phyloP scores from a whole-genome alignment of 2,329 filamentous ascomycete species.

The Trichocomaceae sp. region DNA sequence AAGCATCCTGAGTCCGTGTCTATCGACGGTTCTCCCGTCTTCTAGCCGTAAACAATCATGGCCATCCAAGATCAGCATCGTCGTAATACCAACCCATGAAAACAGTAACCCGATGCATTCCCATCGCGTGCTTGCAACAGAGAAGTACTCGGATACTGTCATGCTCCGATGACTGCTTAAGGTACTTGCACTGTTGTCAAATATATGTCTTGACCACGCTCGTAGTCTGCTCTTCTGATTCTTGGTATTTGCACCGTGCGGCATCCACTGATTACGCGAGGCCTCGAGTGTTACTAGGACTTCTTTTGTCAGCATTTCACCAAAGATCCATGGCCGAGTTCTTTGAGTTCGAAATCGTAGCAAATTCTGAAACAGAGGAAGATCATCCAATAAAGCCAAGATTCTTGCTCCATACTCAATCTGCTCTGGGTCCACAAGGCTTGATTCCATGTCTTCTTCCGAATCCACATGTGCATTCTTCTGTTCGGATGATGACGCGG shows the following conservation, averaged over 20 bases:
- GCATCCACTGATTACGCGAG: neutral
- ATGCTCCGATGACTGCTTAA: neutral
- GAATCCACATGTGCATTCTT: neutral
- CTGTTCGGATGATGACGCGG: neutral
- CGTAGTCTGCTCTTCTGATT: slow-evolving; percentile 2
- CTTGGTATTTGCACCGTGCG: neutral
- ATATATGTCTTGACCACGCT: slow-evolving; percentile 13
- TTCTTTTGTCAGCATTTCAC: neutral
- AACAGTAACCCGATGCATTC: slow-evolving; percentile 9
- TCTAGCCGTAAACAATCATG: neutral
- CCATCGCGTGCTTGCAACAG: slow-evolving; percentile 1
- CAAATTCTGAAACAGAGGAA: neutral
- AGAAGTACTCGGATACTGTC: slow-evolving; percentile 3
- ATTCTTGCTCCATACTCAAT: slow-evolving; percentile 1
- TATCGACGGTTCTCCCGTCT: neutral
- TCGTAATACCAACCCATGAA: neutral
- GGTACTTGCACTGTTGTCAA: slow-evolving; percentile 13
- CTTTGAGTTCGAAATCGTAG: neutral
- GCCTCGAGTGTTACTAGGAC: neutral
- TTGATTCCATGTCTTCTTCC: neutral
- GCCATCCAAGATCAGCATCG: slow-evolving; percentile 1
- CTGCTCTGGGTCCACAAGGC: neutral
- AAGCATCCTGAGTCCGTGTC: neutral
- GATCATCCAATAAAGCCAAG: neutral
- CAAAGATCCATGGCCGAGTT: slow-evolving; percentile 1